These are phyloP conservation scores for Brasilioporus rufonigricans DNA, from an alignment of 768 basidiomycete species.

Conservation along the genomic window DNA sequence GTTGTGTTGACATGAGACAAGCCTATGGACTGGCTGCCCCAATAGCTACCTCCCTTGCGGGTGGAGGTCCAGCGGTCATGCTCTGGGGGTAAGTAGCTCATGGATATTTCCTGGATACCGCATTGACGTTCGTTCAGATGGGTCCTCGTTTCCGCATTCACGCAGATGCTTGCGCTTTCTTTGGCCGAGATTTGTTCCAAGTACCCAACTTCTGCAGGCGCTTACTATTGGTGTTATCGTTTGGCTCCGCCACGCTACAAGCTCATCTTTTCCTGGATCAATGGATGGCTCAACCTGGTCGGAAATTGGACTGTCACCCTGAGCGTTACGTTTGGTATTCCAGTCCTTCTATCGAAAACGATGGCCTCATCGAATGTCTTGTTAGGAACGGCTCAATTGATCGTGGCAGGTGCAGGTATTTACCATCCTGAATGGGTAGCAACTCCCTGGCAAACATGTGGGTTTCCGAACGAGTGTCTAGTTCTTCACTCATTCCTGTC, in stretches of 20 bases:
- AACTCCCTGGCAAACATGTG: conserved; percentile 60
- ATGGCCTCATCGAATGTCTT: background rate
- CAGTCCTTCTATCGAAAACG: background rate
- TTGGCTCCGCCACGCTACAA: conserved; percentile 51
- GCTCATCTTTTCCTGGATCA: conserved; percentile 59
- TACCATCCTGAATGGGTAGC: conserved; percentile 58
- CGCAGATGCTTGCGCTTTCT: conserved; percentile 49
- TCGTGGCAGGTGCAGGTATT: conserved; percentile 58
- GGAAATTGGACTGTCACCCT: conserved; percentile 70
- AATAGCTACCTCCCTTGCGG: conserved; percentile 52
- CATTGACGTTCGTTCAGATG: conserved; percentile 34
- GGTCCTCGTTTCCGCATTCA: conserved; percentile 48
- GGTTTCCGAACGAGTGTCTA: conserved; percentile 5
- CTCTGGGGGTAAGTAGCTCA: conserved; percentile 49
- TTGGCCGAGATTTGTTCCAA: conserved; percentile 59
- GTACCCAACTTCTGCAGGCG: conserved; percentile 60
- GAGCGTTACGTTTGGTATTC: conserved; percentile 57
- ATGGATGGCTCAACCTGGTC: conserved; percentile 66
- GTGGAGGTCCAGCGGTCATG: conserved; percentile 56
- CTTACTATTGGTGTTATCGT: conserved; percentile 67
- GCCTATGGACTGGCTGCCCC: conserved; percentile 58
- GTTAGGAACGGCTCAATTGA: conserved; percentile 55
- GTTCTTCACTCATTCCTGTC: background rate
- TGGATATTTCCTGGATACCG: no score
- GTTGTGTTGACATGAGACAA: conserved; percentile 21